These are phyloP conservation scores for Fraxinus albicans DNA, from an alignment of 305 asterid species.

Conservation along the genomic window DNA sequence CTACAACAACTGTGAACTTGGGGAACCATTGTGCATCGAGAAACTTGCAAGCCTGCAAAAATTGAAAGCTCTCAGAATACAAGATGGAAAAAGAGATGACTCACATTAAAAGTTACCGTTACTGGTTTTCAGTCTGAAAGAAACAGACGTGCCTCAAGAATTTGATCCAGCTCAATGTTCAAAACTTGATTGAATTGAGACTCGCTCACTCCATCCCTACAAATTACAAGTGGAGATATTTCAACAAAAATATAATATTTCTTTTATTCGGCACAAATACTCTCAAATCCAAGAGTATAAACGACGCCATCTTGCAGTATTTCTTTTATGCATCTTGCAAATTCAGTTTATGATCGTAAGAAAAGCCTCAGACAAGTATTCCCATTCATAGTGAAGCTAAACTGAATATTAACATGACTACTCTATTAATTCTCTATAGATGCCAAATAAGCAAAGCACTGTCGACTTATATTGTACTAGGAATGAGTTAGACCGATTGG, in stretches of 20 bases:
- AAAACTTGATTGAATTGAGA: conserved; percentile 74
- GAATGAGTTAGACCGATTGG: not conserved
- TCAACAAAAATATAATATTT: not conserved
- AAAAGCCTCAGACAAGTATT: not conserved
- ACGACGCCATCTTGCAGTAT: not conserved
- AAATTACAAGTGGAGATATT: not conserved
- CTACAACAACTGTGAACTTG: conserved; percentile 55
- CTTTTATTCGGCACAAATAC: not conserved
- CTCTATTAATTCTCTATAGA: no score
- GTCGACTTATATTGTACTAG: not conserved
- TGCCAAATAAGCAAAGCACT: not conserved
- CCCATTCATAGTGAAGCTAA: not conserved
- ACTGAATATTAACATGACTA: not conserved
- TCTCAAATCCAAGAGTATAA: not conserved
- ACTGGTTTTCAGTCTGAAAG: not conserved
- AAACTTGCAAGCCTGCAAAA: conserved; percentile 62
- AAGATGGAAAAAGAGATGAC: not conserved
- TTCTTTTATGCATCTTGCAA: not conserved
- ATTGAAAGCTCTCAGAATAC: not conserved
- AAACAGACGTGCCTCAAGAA: conserved; percentile 40
- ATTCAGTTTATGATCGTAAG: not conserved
- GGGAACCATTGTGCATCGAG: conserved; percentile 55
- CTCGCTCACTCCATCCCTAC: conserved; percentile 76
- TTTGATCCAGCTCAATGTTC: conserved; percentile 66
- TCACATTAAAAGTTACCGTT: not conserved